Evolutionary conservation across 192 early-diverging fungal species (phyloP).

Genomic region (Chytriomyces hyalinus): DNA sequence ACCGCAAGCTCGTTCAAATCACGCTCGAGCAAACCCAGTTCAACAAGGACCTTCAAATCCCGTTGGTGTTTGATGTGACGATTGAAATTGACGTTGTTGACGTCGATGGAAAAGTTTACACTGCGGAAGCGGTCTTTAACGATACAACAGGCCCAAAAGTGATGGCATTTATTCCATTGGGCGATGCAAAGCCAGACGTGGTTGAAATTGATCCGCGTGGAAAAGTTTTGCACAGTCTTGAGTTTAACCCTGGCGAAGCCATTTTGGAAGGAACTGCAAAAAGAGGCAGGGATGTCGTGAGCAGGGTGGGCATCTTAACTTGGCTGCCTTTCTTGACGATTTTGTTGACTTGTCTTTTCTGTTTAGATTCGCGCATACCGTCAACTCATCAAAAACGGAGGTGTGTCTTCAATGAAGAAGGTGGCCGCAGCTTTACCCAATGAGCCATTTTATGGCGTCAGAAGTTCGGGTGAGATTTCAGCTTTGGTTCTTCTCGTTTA

Average conservation of each 20-base stretch:
- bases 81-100: slow-evolving; percentile 52
- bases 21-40: slow-evolving; percentile 56
- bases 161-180: slow-evolving; percentile 35
- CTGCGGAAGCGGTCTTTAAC: slow-evolving; percentile 39
- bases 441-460: slow-evolving; percentile 50
- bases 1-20: slow-evolving; percentile 87
- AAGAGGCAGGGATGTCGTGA: slow-evolving; percentile 44
- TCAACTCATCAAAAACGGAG: slow-evolving; percentile 53
- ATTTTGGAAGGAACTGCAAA: slow-evolving; percentile 49
- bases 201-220: slow-evolving; percentile 55
- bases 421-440: slow-evolving; percentile 34
- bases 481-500: not conserved
- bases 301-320: slow-evolving; percentile 39
- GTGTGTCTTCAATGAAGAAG: slow-evolving; percentile 42
- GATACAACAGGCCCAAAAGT: slow-evolving; percentile 36
- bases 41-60: slow-evolving; percentile 41
- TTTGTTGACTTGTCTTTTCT: not conserved
- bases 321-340: no score
- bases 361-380: slow-evolving; percentile 40
- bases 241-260: slow-evolving; percentile 47
- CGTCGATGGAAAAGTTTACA: slow-evolving; percentile 43
- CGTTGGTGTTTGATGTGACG: slow-evolving; percentile 48
- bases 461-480: slow-evolving; percentile 19
- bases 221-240: slow-evolving; percentile 48
- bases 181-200: slow-evolving; percentile 34